These are phyloP conservation scores for Hamamelis virginiana DNA, from an alignment of 164 flowering plant genomes.

Conservation along the genomic window DNA sequence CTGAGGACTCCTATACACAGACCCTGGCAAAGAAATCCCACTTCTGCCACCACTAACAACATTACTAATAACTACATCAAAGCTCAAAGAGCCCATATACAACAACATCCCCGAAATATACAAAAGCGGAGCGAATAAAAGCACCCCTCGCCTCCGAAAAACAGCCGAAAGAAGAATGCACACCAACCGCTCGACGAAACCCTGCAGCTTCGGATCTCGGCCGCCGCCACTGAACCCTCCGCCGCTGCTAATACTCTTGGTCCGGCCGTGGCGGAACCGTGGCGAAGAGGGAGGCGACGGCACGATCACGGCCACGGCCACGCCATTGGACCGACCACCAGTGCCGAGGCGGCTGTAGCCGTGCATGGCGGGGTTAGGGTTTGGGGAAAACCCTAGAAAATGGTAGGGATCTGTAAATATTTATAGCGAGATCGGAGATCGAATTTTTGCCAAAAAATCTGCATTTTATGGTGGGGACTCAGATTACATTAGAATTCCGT, in stretches of 20 bases:
- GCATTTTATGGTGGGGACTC: neutral
- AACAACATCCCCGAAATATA: constrained; percentile 59
- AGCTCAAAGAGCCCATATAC: constrained; percentile 54
- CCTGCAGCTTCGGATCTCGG: constrained; percentile 30
- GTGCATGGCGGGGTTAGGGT: constrained; percentile 35
- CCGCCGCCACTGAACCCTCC: constrained; percentile 13
- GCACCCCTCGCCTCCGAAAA: constrained; percentile 52
- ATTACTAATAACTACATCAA: constrained; percentile 28
- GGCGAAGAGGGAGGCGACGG: constrained; percentile 53
- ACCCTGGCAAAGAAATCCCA: constrained; percentile 41
- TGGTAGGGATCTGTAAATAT: neutral
- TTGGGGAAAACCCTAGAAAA: neutral
- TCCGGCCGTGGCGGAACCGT: constrained; percentile 39
- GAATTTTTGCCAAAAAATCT: neutral
- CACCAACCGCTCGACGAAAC: constrained; percentile 39
- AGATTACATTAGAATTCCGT: neutral
- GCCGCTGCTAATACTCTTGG: constrained; percentile 17
- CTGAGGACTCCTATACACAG: constrained; percentile 75
- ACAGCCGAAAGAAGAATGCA: constrained; percentile 53
- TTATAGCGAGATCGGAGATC: neutral
- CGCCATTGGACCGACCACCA: constrained; percentile 25
- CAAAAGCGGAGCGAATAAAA: constrained; percentile 59
- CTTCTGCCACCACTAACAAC: neutral
- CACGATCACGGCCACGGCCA: constrained; percentile 8
- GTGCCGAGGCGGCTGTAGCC: constrained; percentile 56